Evolutionary conservation across 768 basidiomycete genomes (phyloP).

Genomic region (Leucosporidium scottii): DNA sequence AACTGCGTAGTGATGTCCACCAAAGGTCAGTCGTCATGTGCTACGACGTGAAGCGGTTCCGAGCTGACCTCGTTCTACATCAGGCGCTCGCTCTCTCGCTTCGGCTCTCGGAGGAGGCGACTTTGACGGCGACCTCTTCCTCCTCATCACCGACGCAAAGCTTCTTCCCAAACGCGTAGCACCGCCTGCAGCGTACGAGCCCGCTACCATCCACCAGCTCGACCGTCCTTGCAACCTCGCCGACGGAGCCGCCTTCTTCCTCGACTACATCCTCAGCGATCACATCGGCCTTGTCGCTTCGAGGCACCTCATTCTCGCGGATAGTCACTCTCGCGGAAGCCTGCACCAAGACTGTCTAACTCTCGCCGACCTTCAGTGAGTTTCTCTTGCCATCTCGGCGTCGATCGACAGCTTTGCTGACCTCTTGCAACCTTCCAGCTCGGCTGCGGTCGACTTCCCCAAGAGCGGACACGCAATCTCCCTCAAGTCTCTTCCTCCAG

Average conservation of each 20-base stretch:
- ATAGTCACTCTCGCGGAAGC: background rate
- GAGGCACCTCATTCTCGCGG: conserved; percentile 13
- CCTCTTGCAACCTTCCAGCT: background rate
- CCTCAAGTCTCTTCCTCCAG: background rate
- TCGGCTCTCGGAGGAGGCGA: conserved; percentile 26
- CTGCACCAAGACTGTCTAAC: background rate
- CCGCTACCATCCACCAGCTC: background rate
- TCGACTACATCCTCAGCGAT: conserved; percentile 14
- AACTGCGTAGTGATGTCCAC: conserved; percentile 29
- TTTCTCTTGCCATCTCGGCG: background rate
- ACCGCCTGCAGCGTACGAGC: background rate
- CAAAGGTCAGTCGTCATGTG: background rate
- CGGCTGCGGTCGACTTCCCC: conserved; percentile 21
- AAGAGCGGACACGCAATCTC: conserved; percentile 5
- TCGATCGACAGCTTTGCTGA: background rate
- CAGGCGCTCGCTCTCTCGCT: conserved; percentile 9
- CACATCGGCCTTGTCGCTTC: conserved; percentile 7
- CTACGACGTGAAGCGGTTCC: too few species aligned
- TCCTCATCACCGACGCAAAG: conserved; percentile 1
- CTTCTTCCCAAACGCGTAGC: background rate
- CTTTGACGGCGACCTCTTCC: conserved; percentile 21
- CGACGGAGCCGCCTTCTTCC: conserved; percentile 15
- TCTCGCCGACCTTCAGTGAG: conserved; percentile 15
- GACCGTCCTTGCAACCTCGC: conserved; percentile 6
- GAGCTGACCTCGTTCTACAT: background rate